phyloP scores from a whole-genome alignment of 768 basidiomycete species.

The Pleurotus djamor region DNA sequence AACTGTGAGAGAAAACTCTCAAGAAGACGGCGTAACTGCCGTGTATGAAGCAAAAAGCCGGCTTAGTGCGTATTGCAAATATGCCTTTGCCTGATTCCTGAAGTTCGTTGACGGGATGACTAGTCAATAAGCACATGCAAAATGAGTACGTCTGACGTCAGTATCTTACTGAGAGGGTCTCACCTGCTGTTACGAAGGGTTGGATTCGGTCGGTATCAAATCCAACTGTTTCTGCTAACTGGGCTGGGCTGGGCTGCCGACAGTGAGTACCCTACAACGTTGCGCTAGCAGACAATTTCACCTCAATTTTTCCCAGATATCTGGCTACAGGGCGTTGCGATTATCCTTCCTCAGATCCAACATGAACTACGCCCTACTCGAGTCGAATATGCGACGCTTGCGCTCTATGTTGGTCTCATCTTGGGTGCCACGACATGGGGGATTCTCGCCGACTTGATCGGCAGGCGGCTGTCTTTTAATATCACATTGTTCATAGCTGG shows the following conservation, averaged over 20 bases:
- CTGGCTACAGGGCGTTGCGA: conserved; percentile 47
- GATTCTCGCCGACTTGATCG: conserved; percentile 45
- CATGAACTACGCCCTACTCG: conserved; percentile 38
- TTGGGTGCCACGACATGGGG: conserved; percentile 49
- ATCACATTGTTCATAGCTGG: conserved; percentile 33
- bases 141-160: conserved; percentile 29
- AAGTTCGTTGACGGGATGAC: no score
- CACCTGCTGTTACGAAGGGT: conserved; percentile 26
- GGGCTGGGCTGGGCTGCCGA: conserved; percentile 51
- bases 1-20: background rate
- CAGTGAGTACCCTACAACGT: conserved; percentile 21
- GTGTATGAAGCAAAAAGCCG: background rate
- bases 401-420: conserved; percentile 46
- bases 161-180: background rate
- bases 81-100: background rate
- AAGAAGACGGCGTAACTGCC: background rate
- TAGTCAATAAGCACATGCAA: conserved; percentile 45
- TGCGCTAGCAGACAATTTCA: no score
- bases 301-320: conserved; percentile 22
- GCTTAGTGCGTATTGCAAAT: background rate
- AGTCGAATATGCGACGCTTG: conserved; percentile 44
- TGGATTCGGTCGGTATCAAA: conserved; percentile 49
- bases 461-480: conserved; percentile 44
- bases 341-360: conserved; percentile 41
- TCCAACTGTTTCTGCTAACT: conserved; percentile 42